Conservation (phyloP, 2,329 filamentous ascomycete genomes). For the Stagonosporopsis tanaceti region DNA sequence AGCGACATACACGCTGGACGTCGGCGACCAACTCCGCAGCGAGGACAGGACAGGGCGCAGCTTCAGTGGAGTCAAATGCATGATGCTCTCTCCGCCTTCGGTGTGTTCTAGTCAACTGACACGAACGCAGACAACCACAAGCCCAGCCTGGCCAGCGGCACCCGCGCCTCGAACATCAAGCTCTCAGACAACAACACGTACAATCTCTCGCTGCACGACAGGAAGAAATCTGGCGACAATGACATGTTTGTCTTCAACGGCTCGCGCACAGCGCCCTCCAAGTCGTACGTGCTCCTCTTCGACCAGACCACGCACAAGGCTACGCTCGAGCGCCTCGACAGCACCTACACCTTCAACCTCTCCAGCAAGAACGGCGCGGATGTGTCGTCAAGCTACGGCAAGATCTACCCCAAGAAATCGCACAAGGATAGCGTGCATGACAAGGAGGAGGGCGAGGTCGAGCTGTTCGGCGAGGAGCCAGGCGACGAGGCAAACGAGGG, state of each 20-base stretch:
- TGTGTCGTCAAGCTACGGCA: slow-evolving; percentile 72
- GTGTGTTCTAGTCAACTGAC: background rate
- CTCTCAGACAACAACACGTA: slow-evolving; percentile 36
- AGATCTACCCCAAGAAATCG: slow-evolving; percentile 59
- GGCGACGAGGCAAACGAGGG: slow-evolving; percentile 39
- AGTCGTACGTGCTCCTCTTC: slow-evolving; percentile 70
- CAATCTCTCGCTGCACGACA: slow-evolving; percentile 42
- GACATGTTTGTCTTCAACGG: slow-evolving; percentile 54
- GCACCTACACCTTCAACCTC: slow-evolving; percentile 90
- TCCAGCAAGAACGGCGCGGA: slow-evolving; percentile 70
- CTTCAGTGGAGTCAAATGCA: slow-evolving; percentile 50
- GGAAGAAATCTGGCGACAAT: slow-evolving; percentile 32
- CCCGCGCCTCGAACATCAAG: slow-evolving; percentile 39
- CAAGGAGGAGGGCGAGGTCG: slow-evolving; percentile 38
- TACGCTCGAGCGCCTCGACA: slow-evolving; percentile 81
- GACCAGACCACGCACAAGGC: slow-evolving; percentile 78
- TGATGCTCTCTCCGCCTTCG: background rate
- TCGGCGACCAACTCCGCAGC: slow-evolving; percentile 45
- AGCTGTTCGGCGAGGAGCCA: slow-evolving; percentile 39
- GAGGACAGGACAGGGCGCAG: slow-evolving; percentile 22
- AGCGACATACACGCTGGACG: slow-evolving; percentile 47
- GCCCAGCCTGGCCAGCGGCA: slow-evolving; percentile 45
- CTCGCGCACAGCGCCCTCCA: slow-evolving; percentile 40
- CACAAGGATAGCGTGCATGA: slow-evolving; percentile 32
- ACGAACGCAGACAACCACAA: slow-evolving; percentile 55